A percentile compares a stretch with the other conserved stretches of the same genome.
These are phyloP conservation scores for Candida xiaguanensis DNA, from an alignment of 805 yeast species.

Conservation along the genomic window DNA sequence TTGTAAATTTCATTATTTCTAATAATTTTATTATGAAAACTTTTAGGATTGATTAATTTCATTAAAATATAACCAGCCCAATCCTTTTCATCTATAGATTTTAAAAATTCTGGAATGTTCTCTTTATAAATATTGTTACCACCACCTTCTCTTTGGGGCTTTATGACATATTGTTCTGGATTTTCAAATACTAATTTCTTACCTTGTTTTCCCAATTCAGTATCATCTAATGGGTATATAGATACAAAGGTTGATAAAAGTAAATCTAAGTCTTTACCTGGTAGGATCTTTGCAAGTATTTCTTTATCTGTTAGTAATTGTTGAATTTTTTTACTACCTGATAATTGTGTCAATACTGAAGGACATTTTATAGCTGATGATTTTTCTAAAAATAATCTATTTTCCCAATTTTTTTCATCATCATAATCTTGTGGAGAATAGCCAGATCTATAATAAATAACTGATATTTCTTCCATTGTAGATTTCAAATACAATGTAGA, in stretches of 20 bases:
- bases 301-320: conserved; percentile 68
- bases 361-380: conserved; percentile 90
- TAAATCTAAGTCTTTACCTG: conserved; percentile 25
- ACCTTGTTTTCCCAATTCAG: conserved; percentile 59
- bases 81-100: conserved; percentile 54
- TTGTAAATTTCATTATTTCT: conserved; percentile 57
- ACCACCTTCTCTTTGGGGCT: conserved; percentile 99
- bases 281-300: conserved; percentile 46
- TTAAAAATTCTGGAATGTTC: conserved; percentile 74
- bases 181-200: conserved; percentile 59
- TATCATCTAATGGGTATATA: conserved; percentile 80
- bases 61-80: conserved; percentile 92
- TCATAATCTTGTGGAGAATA: conserved; percentile 82
- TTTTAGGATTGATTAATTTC: conserved; percentile 86
- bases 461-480: conserved; percentile 70
- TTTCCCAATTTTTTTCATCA: conserved; percentile 67
- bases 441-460: conserved; percentile 88
- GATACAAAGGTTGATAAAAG: conserved; percentile 70
- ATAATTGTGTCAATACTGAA: conserved; percentile 77
- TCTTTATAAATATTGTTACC: conserved; percentile 91
- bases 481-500: conserved; percentile 50
- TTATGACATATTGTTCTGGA: conserved; percentile 76
- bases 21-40: conserved; percentile 62
- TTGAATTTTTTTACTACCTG: conserved; percentile 93
- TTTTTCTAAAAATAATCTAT: conserved; percentile 67